phyloP scores from a whole-genome alignment of 441 rosid genomes.

The Gossypium schwendimanii region DNA sequence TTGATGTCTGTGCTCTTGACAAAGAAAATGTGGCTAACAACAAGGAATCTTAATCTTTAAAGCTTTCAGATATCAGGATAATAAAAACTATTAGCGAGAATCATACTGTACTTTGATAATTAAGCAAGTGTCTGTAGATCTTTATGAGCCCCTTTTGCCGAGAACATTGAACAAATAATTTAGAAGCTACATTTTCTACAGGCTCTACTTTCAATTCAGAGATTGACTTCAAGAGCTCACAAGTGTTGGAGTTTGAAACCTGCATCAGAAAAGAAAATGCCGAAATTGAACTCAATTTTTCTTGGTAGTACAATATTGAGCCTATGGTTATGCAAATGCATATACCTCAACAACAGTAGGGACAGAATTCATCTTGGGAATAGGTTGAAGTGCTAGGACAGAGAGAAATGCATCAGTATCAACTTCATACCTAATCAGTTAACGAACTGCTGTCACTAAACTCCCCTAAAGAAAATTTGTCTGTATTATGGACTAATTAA shows the following conservation, averaged over 20 bases:
- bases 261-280: conserved; percentile 28
- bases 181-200: conserved; percentile 83
- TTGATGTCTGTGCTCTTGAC: background rate
- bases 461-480: conserved; percentile 14
- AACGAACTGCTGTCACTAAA: conserved; percentile 24
- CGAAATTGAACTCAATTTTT: conserved; percentile 13
- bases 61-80: background rate
- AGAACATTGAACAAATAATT: conserved; percentile 94
- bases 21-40: background rate
- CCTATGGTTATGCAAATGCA: conserved; percentile 1
- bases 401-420: conserved; percentile 92
- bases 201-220: conserved; percentile 83
- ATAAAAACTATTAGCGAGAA: conserved; percentile 16
- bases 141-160: conserved; percentile 87
- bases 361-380: conserved; percentile 55
- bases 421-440: conserved; percentile 70
- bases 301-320: background rate
- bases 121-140: conserved; percentile 89
- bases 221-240: conserved; percentile 80
- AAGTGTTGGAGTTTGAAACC: conserved; percentile 77
- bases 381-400: conserved; percentile 88
- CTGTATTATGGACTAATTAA: background rate
- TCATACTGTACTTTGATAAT: conserved; percentile 64
- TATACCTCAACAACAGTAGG: conserved; percentile 94
- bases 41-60: background rate